phyloP scores from a whole-genome alignment of 2,329 filamentous ascomycete species.

The Apiospora malaysiana region DNA sequence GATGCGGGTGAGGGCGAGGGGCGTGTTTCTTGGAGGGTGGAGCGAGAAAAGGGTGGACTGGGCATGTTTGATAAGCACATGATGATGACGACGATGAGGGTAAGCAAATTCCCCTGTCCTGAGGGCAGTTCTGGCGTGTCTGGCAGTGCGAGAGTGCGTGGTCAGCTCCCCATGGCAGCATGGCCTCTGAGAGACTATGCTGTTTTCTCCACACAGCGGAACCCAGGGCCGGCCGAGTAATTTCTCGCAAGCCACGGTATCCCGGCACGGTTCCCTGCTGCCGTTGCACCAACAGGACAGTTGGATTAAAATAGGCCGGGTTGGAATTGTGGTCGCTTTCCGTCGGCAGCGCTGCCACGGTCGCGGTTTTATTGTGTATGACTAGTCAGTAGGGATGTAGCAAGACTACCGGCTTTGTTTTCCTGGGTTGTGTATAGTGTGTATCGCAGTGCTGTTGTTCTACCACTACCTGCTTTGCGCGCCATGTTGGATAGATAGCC shows the following conservation, averaged over 20 bases:
- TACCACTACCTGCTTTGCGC: background rate
- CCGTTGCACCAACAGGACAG: conserved; percentile 4
- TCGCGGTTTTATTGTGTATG: background rate
- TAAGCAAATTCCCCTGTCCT: background rate
- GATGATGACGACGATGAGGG: background rate
- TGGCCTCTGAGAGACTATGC: background rate
- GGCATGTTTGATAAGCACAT: conserved; percentile 5
- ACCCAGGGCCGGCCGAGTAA: conserved; percentile 14
- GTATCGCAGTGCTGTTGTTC: too few relatives aligned
- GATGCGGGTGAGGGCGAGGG: conserved; percentile 10
- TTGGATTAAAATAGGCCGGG: background rate
- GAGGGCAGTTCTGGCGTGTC: background rate
- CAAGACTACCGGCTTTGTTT: too few relatives aligned
- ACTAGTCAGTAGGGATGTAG: background rate
- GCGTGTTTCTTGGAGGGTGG: conserved; percentile 1
- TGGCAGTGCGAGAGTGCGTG: background rate
- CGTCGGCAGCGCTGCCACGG: background rate
- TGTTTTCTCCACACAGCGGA: conserved; percentile 2
- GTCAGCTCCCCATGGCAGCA: background rate
- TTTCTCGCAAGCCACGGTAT: conserved; percentile 17
- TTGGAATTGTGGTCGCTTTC: background rate
- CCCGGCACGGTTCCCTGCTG: conserved; percentile 12
- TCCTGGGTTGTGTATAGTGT: background rate
- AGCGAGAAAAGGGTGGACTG: conserved; percentile 1
- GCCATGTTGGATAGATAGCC: background rate